Evolutionary conservation across 1,139 yeast species (phyloP).

Genomic region (Hemisphaericaspora xylanilytica): DNA sequence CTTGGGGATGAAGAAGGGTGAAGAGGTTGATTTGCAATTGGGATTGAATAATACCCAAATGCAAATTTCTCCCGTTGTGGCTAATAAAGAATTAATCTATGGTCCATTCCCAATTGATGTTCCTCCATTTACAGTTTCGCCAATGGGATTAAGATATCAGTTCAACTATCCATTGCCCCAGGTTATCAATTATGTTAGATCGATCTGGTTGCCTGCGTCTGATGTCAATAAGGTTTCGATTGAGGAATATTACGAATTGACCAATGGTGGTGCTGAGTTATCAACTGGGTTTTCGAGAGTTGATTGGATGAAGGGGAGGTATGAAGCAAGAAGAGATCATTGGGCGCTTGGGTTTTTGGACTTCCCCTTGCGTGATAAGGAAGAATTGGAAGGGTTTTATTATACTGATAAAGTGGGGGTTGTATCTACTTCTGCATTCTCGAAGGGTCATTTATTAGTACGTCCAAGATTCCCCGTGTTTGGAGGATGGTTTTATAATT

Average conservation of each 20-base stretch:
- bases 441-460: slow-evolving; percentile 52
- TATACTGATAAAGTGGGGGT: slow-evolving; percentile 89
- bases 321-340: slow-evolving; percentile 40
- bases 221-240: slow-evolving; percentile 44
- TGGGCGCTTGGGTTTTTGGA: slow-evolving; percentile 56
- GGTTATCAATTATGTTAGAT: slow-evolving; percentile 63
- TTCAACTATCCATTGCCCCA: slow-evolving; percentile 66
- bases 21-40: slow-evolving; percentile 28
- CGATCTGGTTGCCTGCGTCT: slow-evolving; percentile 64
- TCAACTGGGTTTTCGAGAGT: slow-evolving; percentile 71
- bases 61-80: slow-evolving; percentile 25
- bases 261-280: slow-evolving; percentile 72
- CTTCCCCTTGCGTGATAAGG: slow-evolving; percentile 45
- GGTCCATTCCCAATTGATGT: slow-evolving; percentile 52
- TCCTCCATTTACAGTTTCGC: slow-evolving; percentile 46
- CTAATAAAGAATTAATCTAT: slow-evolving; percentile 45
- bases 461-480: slow-evolving; percentile 89
- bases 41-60: not conserved
- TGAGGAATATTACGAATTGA: slow-evolving; percentile 83
- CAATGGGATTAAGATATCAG: slow-evolving; percentile 58
- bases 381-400: slow-evolving; percentile 60
- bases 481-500: slow-evolving; percentile 96
- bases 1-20: slow-evolving; percentile 47
- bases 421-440: slow-evolving; percentile 74
- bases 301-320: slow-evolving; percentile 63